Conservation (phyloP, 441 rosid genomes). For the Jatropha podagrica region DNA sequence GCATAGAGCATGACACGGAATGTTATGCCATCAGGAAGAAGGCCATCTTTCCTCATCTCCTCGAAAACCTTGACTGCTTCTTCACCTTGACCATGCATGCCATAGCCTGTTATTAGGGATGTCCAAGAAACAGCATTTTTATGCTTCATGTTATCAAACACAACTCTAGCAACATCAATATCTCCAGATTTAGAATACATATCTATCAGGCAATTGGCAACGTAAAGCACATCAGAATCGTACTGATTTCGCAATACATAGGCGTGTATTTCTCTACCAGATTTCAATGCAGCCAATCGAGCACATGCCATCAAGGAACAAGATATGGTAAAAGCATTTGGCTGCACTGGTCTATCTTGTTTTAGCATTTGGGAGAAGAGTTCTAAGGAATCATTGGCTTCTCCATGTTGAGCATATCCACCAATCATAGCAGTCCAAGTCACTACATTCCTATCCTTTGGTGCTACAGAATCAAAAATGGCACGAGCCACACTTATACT, state of each 20-base stretch:
- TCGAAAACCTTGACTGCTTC: conserved; percentile 58
- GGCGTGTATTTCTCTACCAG: conserved; percentile 67
- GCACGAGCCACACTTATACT: conserved; percentile 40
- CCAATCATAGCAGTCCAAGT: conserved; percentile 77
- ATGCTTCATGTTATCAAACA: conserved; percentile 57
- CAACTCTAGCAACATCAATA: conserved; percentile 53
- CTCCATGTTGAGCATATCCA: conserved; percentile 72
- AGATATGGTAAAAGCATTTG: conserved; percentile 66
- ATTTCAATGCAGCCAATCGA: conserved; percentile 57
- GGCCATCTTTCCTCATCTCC: conserved; percentile 58
- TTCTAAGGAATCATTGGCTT: conserved; percentile 55
- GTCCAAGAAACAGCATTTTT: conserved; percentile 83
- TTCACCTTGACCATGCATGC: conserved; percentile 83
- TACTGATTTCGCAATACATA: conserved; percentile 47
- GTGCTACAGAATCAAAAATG: conserved; percentile 53
- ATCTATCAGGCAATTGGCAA: conserved; percentile 72
- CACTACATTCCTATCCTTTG: conserved; percentile 56
- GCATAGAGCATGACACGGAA: conserved; percentile 79
- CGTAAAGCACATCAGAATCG: conserved; percentile 33
- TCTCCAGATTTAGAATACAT: conserved; percentile 88
- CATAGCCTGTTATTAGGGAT: conserved; percentile 76
- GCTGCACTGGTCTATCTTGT: conserved; percentile 41
- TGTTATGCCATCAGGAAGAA: conserved; percentile 62
- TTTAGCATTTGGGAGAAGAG: conserved; percentile 57
- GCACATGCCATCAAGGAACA: conserved; percentile 76